Evolutionary conservation across 768 basidiomycete species (phyloP).

Genomic region (Pleurotus cornucopiae): DNA sequence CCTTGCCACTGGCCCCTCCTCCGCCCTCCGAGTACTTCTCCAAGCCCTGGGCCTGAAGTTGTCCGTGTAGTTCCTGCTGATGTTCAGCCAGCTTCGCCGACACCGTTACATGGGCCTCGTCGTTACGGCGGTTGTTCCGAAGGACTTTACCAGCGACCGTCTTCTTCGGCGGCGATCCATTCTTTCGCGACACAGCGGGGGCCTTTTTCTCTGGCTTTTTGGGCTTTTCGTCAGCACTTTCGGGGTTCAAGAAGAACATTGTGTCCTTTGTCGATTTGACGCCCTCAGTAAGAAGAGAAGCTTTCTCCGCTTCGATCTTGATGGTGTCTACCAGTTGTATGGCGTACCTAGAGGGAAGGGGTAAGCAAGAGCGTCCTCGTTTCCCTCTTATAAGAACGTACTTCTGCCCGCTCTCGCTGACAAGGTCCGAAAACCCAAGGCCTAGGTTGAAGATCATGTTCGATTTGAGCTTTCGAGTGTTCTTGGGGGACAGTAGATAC

Average conservation of each 20-base stretch:
- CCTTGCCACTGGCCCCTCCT: constrained; percentile 67
- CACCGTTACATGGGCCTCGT: constrained; percentile 77
- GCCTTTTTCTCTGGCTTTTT: constrained; percentile 53
- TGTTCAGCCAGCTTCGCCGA: constrained; percentile 81
- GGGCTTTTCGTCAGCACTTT: constrained; percentile 51
- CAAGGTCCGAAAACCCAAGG: constrained; percentile 81
- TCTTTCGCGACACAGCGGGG: constrained; percentile 45
- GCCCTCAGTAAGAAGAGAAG: constrained; percentile 76
- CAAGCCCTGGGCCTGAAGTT: constrained; percentile 75
- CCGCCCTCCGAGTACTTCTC: constrained; percentile 82
- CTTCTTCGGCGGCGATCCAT: constrained; percentile 72
- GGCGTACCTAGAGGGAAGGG: constrained; percentile 58
- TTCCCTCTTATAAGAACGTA: constrained; percentile 25
- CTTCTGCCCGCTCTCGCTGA: constrained; percentile 77
- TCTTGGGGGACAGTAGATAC: constrained; percentile 82
- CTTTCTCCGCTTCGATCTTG: constrained; percentile 62
- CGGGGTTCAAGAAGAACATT: constrained; percentile 75
- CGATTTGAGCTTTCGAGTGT: constrained; percentile 59
- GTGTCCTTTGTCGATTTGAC: constrained; percentile 82
- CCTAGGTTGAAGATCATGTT: constrained; percentile 86
- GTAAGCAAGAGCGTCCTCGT: no score
- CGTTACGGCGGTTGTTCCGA: constrained; percentile 83
- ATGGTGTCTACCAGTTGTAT: constrained; percentile 88
- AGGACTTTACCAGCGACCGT: constrained; percentile 82
- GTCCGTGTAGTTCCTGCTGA: constrained; percentile 76